Evolutionary conservation across 169 alveolate species (phyloP).

Genomic region (Eimeria sp.): DNA sequence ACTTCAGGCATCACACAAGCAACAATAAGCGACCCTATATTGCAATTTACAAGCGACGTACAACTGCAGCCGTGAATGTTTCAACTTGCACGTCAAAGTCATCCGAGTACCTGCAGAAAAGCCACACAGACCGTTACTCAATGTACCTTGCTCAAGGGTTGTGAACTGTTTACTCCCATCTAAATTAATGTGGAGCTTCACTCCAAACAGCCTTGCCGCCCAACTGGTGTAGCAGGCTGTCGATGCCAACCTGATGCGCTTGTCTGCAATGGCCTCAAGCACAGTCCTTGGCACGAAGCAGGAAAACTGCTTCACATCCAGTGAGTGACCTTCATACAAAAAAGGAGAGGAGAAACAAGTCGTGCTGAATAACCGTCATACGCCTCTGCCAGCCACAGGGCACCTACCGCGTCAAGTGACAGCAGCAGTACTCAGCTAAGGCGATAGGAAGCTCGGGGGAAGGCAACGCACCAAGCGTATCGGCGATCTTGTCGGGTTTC

Average conservation of each 20-base stretch:
- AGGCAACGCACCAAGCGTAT: conserved; percentile 58
- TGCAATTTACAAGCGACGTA: not conserved
- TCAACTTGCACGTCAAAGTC: conserved; percentile 89
- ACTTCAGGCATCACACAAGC: not conserved
- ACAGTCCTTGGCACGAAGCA: conserved; percentile 91
- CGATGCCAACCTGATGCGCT: conserved; percentile 82
- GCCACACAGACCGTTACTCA: not conserved
- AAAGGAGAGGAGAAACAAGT: not conserved
- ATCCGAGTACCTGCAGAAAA: conserved; percentile 84
- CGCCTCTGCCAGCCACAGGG: not conserved
- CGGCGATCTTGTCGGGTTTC: conserved; percentile 80
- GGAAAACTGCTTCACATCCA: conserved; percentile 87
- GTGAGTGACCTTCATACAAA: conserved; percentile 60
- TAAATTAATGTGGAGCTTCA: not conserved
- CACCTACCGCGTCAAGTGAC: not conserved
- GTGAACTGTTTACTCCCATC: not conserved
- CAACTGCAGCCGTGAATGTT: conserved; percentile 89
- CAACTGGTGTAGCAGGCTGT: not conserved
- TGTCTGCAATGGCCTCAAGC: conserved; percentile 90
- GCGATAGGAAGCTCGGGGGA: not conserved
- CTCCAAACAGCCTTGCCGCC: not conserved
- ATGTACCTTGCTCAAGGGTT: not conserved
- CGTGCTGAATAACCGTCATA: not conserved
- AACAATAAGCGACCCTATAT: not conserved
- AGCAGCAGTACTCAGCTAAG: not conserved